Conservation (phyloP, 2,329 filamentous ascomycete species). For the Thermothelomyces thermophilus region DNA sequence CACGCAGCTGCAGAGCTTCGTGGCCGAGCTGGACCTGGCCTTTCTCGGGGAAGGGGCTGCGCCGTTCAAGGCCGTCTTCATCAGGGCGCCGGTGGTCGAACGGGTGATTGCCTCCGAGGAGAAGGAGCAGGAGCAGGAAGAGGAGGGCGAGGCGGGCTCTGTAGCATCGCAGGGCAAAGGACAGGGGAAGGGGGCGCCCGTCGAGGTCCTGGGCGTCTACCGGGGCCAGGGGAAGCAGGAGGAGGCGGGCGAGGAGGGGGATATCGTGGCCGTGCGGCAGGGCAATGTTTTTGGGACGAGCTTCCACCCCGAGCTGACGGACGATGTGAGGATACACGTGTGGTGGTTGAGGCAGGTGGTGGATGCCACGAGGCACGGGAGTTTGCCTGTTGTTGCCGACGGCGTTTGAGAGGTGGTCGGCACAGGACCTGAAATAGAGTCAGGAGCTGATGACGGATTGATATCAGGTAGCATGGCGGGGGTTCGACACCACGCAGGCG, state of each 20-base stretch:
- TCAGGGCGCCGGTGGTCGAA: conserved; percentile 89
- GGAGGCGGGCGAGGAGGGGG: conserved; percentile 37
- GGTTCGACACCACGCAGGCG: too few relatives aligned
- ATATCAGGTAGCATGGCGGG: too few relatives aligned
- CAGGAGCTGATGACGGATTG: neutral
- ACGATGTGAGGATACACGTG: conserved; percentile 77
- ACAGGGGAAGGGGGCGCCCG: conserved; percentile 31
- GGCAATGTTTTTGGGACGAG: conserved; percentile 91
- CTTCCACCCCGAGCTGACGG: conserved; percentile 90
- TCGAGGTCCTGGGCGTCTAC: conserved; percentile 30
- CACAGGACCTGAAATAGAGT: too few relatives aligned
- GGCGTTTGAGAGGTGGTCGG: neutral
- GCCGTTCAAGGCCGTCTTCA: conserved; percentile 77
- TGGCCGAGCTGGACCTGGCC: conserved; percentile 64
- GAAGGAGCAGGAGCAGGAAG: too few relatives aligned
- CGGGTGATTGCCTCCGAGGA: conserved; percentile 63
- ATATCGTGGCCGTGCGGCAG: conserved; percentile 85
- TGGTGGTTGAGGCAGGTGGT: conserved; percentile 84
- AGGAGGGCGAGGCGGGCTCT: too few relatives aligned
- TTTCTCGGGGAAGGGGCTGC: conserved; percentile 48
- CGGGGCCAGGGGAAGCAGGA: neutral
- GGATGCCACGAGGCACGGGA: conserved; percentile 15
- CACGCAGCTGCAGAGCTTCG: conserved; percentile 85
- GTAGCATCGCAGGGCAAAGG: too few relatives aligned
- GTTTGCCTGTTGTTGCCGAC: conserved; percentile 3